Base-by-base conservation (phyloP, 345 rosid genomes). In the Lepidium aucheri region DNA sequence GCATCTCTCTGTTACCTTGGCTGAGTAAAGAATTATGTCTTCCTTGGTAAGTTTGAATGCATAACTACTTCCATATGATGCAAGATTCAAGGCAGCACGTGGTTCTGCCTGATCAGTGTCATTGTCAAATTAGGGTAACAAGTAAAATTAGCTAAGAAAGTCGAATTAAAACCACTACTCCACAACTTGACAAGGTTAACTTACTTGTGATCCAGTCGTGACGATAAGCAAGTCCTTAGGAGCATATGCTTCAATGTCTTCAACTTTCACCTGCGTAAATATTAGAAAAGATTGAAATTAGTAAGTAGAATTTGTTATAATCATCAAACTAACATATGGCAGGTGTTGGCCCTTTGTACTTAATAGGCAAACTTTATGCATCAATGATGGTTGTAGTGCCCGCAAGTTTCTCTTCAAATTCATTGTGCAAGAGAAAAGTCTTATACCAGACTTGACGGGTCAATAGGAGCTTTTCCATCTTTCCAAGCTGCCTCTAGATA, bases 401-500 rank as follows among this genome's bases (percentile, higher is more conserved):
- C 9, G 6, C 18, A 35, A 22, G n/a, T 34, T 52, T 42, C 34
- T 49, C 20, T 57, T 58, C 51, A 17, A 30, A 28, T 58, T 38
- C 22, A 32, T 40, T 8, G 33, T 30, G 32, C 16, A 69, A 40
- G 38, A 63, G 47, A 12, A 43, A 45, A 35, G 58, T 49, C 15
- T 43, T 55, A 71, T 88, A 94, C 99, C 87, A 94, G 81, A 72
- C 85, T 85, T 58, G 99, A 86, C 0, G 99, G 99, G 79, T 94
- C 99, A 65, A 94, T 83, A 24, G 95, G 89, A 52, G 97, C 94
- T 81, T 88, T 86, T 74, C 99, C 99, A 83, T 94, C 99, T 76
- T 77, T 94, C 96, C 99, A 90, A 75, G 99, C 99, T 41, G 96
- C 96, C 67, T 94, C 97, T 34, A 94, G 85, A 75, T 94, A 94